Evolutionary conservation across 148 eudicot genomes (phyloP).

Genomic region (Rhododendron simsii): DNA sequence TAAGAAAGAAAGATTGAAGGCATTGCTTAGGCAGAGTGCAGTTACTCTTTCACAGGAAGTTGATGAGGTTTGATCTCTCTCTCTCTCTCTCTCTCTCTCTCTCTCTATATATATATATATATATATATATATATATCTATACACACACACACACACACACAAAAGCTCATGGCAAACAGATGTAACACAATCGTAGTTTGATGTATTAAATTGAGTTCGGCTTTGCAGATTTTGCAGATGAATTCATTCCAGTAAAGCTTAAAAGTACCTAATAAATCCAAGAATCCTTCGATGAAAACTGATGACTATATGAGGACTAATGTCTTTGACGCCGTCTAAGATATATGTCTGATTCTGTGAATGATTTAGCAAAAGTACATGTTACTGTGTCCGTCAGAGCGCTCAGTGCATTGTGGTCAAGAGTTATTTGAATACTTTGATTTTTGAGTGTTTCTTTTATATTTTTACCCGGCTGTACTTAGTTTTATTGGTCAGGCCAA

Average conservation of each 20-base stretch:
- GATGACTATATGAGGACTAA: not conserved
- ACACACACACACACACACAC: not conserved
- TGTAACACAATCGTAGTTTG: not conserved
- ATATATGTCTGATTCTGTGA: not conserved
- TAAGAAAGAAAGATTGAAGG: conserved; percentile 47
- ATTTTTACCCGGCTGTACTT: not conserved
- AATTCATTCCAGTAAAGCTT: not conserved
- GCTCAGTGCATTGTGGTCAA: not conserved
- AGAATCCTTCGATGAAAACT: not conserved
- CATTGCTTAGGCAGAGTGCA: conserved; percentile 48
- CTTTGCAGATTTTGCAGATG: not conserved
- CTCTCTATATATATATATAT: too few species aligned
- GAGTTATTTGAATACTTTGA: not conserved
- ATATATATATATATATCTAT: too few species aligned
- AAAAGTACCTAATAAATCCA: not conserved
- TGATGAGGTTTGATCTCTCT: conserved; percentile 53
- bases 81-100: not conserved
- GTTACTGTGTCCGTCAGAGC: not conserved
- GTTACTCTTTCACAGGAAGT: conserved; percentile 47
- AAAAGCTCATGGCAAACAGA: not conserved
- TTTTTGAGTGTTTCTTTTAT: not conserved
- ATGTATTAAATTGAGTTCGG: not conserved
- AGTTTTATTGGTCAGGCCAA: not conserved
- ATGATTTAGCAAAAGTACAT: not conserved
- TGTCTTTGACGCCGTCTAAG: not conserved